These are phyloP conservation scores for Fusarium luffae DNA, from an alignment of 2,329 filamentous ascomycete genomes.

Conservation along the genomic window DNA sequence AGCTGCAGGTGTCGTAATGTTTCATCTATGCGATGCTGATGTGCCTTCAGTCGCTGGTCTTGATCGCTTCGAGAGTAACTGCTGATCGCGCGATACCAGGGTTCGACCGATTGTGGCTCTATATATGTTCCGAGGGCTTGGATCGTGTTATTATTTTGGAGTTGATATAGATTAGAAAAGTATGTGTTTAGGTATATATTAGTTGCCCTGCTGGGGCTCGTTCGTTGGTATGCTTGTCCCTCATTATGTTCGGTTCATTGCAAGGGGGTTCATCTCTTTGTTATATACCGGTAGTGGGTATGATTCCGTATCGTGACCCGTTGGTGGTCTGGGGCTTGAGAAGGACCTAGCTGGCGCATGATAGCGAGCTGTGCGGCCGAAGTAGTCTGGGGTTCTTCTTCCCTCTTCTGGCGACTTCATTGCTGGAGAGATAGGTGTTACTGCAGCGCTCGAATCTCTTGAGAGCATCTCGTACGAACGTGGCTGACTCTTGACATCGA, in stretches of 20 bases:
- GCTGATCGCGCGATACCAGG: background rate
- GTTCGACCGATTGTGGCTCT: background rate
- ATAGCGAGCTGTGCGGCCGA: constrained; percentile 65
- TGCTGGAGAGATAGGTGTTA: constrained; percentile 61
- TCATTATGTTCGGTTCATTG: constrained; percentile 65
- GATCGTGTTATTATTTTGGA: constrained; percentile 2
- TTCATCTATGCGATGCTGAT: background rate
- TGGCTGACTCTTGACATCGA: constrained; percentile 69
- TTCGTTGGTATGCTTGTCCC: background rate
- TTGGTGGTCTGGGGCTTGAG: constrained; percentile 64
- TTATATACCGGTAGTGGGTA: constrained; percentile 50
- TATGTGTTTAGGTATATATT: constrained; percentile 14
- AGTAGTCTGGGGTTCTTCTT: constrained; percentile 65
- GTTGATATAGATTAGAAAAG: constrained; percentile 26
- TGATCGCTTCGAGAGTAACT: constrained; percentile 1
- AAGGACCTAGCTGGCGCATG: constrained; percentile 66
- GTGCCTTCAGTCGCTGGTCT: constrained; percentile 3
- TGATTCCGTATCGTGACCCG: constrained; percentile 58
- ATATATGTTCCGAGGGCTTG: background rate
- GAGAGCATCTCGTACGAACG: constrained; percentile 86
- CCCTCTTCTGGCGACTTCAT: constrained; percentile 52
- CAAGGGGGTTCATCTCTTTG: constrained; percentile 64
- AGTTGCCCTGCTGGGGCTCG: constrained; percentile 6
- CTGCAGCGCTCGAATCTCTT: constrained; percentile 63
- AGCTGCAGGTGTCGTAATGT: constrained; percentile 4